These are phyloP conservation scores for Aureobasidium namibiae DNA, from an alignment of 2,329 filamentous ascomycete species.

Conservation along the genomic window DNA sequence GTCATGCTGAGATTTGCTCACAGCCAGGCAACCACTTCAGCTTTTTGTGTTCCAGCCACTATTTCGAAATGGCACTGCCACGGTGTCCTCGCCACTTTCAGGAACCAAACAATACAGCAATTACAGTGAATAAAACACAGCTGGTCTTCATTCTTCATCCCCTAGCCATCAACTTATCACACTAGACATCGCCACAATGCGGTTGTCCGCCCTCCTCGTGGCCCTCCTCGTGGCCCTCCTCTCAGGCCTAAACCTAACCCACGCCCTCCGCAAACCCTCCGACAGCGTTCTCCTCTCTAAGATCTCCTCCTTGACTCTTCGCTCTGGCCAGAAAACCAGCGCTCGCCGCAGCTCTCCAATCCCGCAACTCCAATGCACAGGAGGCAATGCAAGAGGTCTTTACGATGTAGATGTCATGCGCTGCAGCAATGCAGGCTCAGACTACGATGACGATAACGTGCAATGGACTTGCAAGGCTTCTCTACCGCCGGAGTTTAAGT, in stretches of 20 bases:
- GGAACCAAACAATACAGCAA: neutral
- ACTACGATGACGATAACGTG: conserved; percentile 71
- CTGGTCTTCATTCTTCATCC: neutral
- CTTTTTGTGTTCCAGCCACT: neutral
- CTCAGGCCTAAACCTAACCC: conserved; percentile 15
- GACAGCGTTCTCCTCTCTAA: conserved; percentile 53
- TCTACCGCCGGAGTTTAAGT: conserved; percentile 56
- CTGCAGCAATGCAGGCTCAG: conserved; percentile 76
- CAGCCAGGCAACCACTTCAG: conserved; percentile 9
- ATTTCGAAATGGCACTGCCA: neutral
- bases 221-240: conserved; percentile 2
- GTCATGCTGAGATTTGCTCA: conserved; percentile 11
- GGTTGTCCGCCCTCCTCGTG: conserved; percentile 6
- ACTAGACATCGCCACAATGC: neutral
- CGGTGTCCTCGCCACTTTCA: conserved; percentile 14
- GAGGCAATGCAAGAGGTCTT: conserved; percentile 51
- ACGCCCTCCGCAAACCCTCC: conserved; percentile 14
- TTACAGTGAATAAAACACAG: neutral
- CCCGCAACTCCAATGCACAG: conserved; percentile 66
- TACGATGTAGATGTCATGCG: conserved; percentile 76
- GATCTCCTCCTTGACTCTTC: conserved; percentile 73
- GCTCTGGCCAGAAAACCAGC: conserved; percentile 57
- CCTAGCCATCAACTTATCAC: neutral
- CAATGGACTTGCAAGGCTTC: conserved; percentile 82
- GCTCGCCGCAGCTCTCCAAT: conserved; percentile 68